phyloP scores from a whole-genome alignment of 495 filamentous ascomycete species.

The Friedmanniomyces simplex region DNA sequence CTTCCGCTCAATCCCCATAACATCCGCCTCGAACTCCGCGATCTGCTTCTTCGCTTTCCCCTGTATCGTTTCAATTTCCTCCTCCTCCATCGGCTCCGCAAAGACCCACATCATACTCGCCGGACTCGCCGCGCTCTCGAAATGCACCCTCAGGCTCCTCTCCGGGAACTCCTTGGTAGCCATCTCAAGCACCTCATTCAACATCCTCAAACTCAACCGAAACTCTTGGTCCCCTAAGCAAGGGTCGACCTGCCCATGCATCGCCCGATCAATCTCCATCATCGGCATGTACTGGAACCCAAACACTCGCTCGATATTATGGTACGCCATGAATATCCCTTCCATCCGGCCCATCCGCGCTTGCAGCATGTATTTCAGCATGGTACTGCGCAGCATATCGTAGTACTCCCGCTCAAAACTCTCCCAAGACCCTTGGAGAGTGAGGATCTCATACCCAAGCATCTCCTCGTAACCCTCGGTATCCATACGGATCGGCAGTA shows the following conservation, averaged over 20 bases:
- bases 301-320: constrained; percentile 91
- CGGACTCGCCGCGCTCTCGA: constrained; percentile 54
- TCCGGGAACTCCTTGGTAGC: constrained; percentile 62
- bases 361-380: constrained; percentile 94
- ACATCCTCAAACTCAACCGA: constrained; percentile 60
- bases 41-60: constrained; percentile 47
- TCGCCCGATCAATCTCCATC: constrained; percentile 70
- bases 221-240: constrained; percentile 80
- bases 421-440: constrained; percentile 62
- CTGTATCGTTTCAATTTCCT: constrained; percentile 66
- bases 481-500: constrained; percentile 83
- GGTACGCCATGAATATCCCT: constrained; percentile 95
- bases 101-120: constrained; percentile 64
- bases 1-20: constrained; percentile 40
- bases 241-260: constrained; percentile 62
- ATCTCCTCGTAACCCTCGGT: constrained; percentile 58
- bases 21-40: constrained; percentile 54
- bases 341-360: constrained; percentile 97
- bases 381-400: constrained; percentile 90
- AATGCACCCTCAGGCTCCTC: constrained; percentile 68
- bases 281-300: constrained; percentile 91
- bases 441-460: constrained; percentile 76
- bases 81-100: constrained; percentile 67
- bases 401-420: constrained; percentile 93
- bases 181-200: constrained; percentile 67